Percentiles rank a stretch among this genome's conserved stretches.
Conservation (phyloP, 371 early-diverging fungal species). For the Apophysomyces elegans region DNA sequence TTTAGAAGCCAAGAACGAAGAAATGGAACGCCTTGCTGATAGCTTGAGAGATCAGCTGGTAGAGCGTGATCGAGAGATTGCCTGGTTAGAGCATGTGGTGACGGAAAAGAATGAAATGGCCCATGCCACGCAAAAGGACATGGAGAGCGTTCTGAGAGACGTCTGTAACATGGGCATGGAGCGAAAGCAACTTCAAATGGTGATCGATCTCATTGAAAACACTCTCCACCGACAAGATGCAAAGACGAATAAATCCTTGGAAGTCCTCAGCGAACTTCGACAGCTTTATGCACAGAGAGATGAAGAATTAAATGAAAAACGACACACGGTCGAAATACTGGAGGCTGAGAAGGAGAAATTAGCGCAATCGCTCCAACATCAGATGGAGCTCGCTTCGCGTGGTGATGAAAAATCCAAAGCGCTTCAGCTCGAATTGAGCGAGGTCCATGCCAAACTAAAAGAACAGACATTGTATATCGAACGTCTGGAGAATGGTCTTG, state of each 20-base stretch:
- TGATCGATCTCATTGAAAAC: slow-evolving; percentile 38
- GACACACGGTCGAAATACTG: slow-evolving; percentile 23
- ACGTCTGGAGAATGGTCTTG: slow-evolving; percentile 1
- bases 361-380: slow-evolving; percentile 21
- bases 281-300: slow-evolving; percentile 31
- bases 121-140: slow-evolving; percentile 28
- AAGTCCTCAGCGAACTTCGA: slow-evolving; percentile 38
- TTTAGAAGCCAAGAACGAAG: slow-evolving; percentile 38
- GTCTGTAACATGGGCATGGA: slow-evolving; percentile 36
- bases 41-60: slow-evolving; percentile 34
- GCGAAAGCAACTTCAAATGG: slow-evolving; percentile 37
- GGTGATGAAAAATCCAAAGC: slow-evolving; percentile 7
- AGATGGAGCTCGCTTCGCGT: slow-evolving; percentile 27
- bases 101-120: slow-evolving; percentile 27
- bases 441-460: slow-evolving; percentile 6
- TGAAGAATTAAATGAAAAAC: slow-evolving; percentile 35
- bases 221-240: slow-evolving; percentile 39
- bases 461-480: neutral
- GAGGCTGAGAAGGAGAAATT: slow-evolving; percentile 31
- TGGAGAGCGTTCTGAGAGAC: slow-evolving; percentile 36
- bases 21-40: slow-evolving; percentile 35
- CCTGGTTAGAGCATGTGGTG: slow-evolving; percentile 29
- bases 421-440: slow-evolving; percentile 4
- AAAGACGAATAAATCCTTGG: slow-evolving; percentile 34
- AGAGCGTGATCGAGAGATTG: slow-evolving; percentile 34